These are phyloP conservation scores for Pyronema domesticum DNA, from an alignment of 495 filamentous ascomycete species.

Conservation along the genomic window DNA sequence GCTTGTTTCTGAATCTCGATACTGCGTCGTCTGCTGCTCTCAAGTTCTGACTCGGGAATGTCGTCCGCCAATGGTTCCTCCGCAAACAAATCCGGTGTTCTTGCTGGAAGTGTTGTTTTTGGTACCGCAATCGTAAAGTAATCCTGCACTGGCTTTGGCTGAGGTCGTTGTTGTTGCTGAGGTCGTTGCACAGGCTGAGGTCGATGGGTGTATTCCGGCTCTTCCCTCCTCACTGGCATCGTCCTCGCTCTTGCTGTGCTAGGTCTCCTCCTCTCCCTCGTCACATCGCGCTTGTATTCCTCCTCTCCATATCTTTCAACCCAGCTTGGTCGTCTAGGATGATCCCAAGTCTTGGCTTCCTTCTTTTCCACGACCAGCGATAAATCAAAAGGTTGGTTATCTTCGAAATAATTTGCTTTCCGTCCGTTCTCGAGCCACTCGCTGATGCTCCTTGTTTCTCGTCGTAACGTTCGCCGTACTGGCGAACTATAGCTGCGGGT, in stretches of 20 bases:
- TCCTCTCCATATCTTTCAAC: background rate
- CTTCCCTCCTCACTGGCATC: background rate
- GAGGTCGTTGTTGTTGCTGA: background rate
- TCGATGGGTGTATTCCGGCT: background rate
- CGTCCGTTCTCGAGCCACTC: constrained; percentile 1
- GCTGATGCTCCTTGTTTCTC: background rate
- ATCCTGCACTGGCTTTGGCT: background rate
- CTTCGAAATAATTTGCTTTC: no score
- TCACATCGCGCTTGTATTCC: background rate
- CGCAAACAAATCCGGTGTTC: background rate
- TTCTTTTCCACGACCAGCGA: background rate
- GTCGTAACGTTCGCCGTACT: background rate
- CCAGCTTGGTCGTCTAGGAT: background rate
- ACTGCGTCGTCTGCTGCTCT: background rate
- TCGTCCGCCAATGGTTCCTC: constrained; percentile 1
- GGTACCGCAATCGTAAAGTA: background rate
- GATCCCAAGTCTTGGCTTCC: background rate
- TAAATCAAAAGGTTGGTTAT: constrained; percentile 1
- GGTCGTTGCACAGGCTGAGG: background rate
- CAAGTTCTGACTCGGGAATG: background rate
- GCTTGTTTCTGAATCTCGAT: constrained; percentile 1
- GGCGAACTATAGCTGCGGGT: background rate
- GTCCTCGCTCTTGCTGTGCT: background rate
- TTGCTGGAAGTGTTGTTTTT: background rate
- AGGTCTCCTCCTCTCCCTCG: background rate